phyloP scores from a whole-genome alignment of 305 asterid species.

The Fraxinus sp. region DNA sequence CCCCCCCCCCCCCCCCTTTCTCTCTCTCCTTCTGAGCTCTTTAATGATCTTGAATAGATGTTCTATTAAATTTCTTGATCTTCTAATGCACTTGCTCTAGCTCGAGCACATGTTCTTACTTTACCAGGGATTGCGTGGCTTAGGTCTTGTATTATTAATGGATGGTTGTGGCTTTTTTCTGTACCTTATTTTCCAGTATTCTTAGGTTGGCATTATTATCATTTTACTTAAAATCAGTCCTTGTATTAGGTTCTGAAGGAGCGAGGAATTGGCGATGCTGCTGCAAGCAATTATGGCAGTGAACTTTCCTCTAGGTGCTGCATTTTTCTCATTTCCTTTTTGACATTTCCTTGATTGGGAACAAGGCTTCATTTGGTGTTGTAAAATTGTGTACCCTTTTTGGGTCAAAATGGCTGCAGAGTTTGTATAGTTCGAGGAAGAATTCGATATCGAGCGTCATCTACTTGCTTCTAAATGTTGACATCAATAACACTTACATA shows the following conservation, averaged over 20 bases:
- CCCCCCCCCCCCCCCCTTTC: neutral
- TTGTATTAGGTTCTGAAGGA: conserved; percentile 65
- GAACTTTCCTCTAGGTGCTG: conserved; percentile 53
- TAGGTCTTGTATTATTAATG: neutral
- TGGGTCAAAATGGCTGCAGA: neutral
- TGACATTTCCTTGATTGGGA: neutral
- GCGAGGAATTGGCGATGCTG: conserved; percentile 57
- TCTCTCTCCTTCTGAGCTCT: neutral
- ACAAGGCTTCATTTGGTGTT: neutral
- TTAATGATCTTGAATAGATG: conserved; percentile 2
- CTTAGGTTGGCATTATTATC: conserved; percentile 4
- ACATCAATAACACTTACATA: neutral
- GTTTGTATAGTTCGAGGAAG: neutral
- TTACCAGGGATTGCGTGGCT: neutral
- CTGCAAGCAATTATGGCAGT: conserved; percentile 42
- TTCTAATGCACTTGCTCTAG: conserved; percentile 14
- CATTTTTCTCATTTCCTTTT: conserved; percentile 1
- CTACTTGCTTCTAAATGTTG: conserved; percentile 3
- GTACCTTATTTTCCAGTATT: neutral
- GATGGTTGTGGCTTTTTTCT: neutral
- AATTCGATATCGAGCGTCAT: neutral
- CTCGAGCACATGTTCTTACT: conserved; percentile 10
- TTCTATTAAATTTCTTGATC: neutral
- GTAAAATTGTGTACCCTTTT: neutral
- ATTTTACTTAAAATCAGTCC: conserved; percentile 9